Evolutionary conservation across 2,329 filamentous ascomycete species (phyloP).

Genomic region (Ophiostoma pallidulum): DNA sequence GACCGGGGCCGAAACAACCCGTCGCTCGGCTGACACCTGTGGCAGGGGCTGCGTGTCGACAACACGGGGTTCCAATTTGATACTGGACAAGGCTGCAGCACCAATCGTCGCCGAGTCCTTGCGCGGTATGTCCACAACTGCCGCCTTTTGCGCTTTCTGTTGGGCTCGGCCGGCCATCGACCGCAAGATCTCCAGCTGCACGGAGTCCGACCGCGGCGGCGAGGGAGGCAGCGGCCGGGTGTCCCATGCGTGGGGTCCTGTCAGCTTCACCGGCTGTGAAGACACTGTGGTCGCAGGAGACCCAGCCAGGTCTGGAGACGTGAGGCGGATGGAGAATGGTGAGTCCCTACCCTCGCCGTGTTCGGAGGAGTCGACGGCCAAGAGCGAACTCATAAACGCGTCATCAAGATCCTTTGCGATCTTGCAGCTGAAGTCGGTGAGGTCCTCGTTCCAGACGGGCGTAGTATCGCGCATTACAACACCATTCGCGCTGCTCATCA

Average conservation of each 20-base stretch:
- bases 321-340: constrained; percentile 35
- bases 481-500: constrained; percentile 11
- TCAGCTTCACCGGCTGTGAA: background rate
- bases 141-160: background rate
- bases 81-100: constrained; percentile 1
- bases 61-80: constrained; percentile 1
- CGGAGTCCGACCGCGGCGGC: constrained; percentile 27
- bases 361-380: constrained; percentile 20
- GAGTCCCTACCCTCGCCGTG: constrained; percentile 26
- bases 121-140: background rate
- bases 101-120: background rate
- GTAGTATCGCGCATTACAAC: constrained; percentile 1
- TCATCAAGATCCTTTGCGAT: constrained; percentile 87
- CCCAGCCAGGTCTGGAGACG: constrained; percentile 18
- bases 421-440: constrained; percentile 73
- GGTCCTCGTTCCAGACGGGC: constrained; percentile 55
- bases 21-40: constrained; percentile 27
- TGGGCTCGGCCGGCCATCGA: constrained; percentile 13
- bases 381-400: constrained; percentile 66
- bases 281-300: background rate
- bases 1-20: constrained; percentile 42
- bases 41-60: background rate
- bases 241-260: constrained; percentile 29
- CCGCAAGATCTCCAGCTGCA: constrained; percentile 19
- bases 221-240: constrained; percentile 41